Conservation (phyloP, 2,329 filamentous ascomycete genomes). For the Ophiocordyceps camponoti-floridani region DNA sequence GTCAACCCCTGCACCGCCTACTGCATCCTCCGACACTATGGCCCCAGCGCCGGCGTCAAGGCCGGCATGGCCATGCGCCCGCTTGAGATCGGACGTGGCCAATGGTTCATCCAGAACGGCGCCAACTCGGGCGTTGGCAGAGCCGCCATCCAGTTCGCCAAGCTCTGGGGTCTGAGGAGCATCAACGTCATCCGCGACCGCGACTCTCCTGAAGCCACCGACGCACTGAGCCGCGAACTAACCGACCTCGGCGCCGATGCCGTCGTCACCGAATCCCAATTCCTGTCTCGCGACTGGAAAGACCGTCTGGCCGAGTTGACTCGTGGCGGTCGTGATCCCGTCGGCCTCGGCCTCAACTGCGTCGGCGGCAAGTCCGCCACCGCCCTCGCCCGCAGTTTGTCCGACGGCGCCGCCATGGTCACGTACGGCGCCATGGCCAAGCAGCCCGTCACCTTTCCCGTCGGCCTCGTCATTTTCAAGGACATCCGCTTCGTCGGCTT, state of each 20-base stretch:
- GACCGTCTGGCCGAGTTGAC: constrained; percentile 47
- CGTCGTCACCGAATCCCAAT: constrained; percentile 38
- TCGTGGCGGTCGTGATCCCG: constrained; percentile 48
- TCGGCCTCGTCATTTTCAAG: constrained; percentile 83
- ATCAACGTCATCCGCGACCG: constrained; percentile 78
- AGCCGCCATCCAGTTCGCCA: constrained; percentile 75
- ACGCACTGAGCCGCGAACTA: constrained; percentile 35
- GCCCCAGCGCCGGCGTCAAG: constrained; percentile 23
- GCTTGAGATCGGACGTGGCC: constrained; percentile 33
- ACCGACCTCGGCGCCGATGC: constrained; percentile 34
- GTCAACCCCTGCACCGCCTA: constrained; percentile 94
- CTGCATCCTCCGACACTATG: constrained; percentile 76
- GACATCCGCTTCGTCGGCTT: constrained; percentile 80
- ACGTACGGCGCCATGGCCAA: constrained; percentile 94
- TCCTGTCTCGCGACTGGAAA: constrained; percentile 40
- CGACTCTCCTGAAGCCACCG: constrained; percentile 43
- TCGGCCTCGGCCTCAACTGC: constrained; percentile 77
- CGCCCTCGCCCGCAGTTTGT: constrained; percentile 57
- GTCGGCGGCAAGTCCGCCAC: constrained; percentile 79
- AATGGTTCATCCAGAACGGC: constrained; percentile 96
- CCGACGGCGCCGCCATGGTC: constrained; percentile 55
- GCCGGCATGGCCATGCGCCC: constrained; percentile 25
- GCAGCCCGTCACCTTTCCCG: constrained; percentile 66
- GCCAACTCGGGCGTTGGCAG: constrained; percentile 88
- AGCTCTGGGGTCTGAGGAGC: constrained; percentile 73